These are phyloP conservation scores for Penicillium psychrosexuale DNA, from an alignment of 2,329 filamentous ascomycete species.

Conservation along the genomic window DNA sequence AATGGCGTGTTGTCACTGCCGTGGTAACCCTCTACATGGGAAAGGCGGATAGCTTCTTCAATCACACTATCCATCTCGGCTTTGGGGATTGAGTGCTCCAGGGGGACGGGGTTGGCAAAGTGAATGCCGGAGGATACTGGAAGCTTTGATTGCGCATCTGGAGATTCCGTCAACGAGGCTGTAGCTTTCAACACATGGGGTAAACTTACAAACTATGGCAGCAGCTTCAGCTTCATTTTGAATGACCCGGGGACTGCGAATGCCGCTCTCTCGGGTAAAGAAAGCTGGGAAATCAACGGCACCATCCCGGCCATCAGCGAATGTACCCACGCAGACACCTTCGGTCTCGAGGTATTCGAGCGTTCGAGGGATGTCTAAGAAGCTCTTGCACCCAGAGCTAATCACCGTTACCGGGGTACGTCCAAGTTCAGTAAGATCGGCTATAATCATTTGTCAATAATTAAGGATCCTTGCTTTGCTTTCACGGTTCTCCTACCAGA, in stretches of 20 bases:
- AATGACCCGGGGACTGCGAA: conserved; percentile 73
- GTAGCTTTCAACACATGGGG: not conserved
- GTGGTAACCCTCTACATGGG: conserved; percentile 60
- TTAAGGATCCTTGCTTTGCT: not conserved
- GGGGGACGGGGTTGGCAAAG: conserved; percentile 85
- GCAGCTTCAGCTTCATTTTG: conserved; percentile 77
- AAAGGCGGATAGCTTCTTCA: conserved; percentile 64
- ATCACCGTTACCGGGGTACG: conserved; percentile 85
- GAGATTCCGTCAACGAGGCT: conserved; percentile 3
- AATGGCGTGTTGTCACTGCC: conserved; percentile 83
- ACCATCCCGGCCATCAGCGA: conserved; percentile 73
- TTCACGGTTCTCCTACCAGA: conserved; percentile 50
- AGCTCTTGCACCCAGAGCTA: conserved; percentile 90
- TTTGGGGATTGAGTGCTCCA: conserved; percentile 66
- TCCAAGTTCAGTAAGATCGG: conserved; percentile 90
- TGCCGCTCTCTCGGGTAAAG: conserved; percentile 82
- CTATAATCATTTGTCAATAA: conserved; percentile 38
- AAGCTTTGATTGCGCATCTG: conserved; percentile 69
- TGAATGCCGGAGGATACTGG: conserved; percentile 74
- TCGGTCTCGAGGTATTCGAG: conserved; percentile 74
- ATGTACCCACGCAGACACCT: conserved; percentile 78
- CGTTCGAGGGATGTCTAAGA: conserved; percentile 86
- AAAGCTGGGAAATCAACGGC: conserved; percentile 86
- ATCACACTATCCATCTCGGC: conserved; percentile 68
- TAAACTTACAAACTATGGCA: conserved; percentile 67